A percentile compares a stretch with the other conserved stretches of the same genome.
These are phyloP conservation scores for Parathielavia hyrcaniae DNA, from an alignment of 495 filamentous ascomycete species.

Conservation along the genomic window DNA sequence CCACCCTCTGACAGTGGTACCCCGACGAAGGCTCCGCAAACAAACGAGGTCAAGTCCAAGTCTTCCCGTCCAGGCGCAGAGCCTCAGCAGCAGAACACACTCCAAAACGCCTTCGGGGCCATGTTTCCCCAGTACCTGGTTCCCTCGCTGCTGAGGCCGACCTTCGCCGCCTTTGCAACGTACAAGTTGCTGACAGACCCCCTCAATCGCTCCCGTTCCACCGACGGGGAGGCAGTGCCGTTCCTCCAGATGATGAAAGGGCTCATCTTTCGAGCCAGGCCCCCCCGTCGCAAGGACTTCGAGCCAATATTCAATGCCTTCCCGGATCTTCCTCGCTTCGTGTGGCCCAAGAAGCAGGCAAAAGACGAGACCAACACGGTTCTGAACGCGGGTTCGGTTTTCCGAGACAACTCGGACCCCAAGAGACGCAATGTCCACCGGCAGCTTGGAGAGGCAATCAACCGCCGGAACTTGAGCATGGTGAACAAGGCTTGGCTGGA, in stretches of 20 bases:
- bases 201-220: slow-evolving; percentile 19
- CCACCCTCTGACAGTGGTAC: slow-evolving; percentile 14
- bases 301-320: slow-evolving; percentile 3
- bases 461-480: slow-evolving; percentile 13
- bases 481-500: slow-evolving; percentile 29
- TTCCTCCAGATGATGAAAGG: slow-evolving; percentile 24
- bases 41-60: background rate
- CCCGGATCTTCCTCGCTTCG: slow-evolving; percentile 13
- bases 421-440: slow-evolving; percentile 8
- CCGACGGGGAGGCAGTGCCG: slow-evolving; percentile 19
- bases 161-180: slow-evolving; percentile 38
- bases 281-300: slow-evolving; percentile 13
- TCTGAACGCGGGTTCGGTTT: background rate
- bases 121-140: slow-evolving; percentile 30
- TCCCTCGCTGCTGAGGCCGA: slow-evolving; percentile 23
- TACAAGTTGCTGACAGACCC: slow-evolving; percentile 37
- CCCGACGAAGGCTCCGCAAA: background rate
- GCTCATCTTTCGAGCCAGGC: slow-evolving; percentile 6
- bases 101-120: slow-evolving; percentile 26
- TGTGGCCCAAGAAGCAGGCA: slow-evolving; percentile 1
- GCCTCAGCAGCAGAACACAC: slow-evolving; percentile 17
- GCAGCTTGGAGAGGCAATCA: slow-evolving; percentile 19
- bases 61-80: background rate
- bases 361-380: background rate
- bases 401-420: background rate